Evolutionary conservation across 2,329 filamentous ascomycete species (phyloP).

Genomic region (Tolypocladium amazonense): DNA sequence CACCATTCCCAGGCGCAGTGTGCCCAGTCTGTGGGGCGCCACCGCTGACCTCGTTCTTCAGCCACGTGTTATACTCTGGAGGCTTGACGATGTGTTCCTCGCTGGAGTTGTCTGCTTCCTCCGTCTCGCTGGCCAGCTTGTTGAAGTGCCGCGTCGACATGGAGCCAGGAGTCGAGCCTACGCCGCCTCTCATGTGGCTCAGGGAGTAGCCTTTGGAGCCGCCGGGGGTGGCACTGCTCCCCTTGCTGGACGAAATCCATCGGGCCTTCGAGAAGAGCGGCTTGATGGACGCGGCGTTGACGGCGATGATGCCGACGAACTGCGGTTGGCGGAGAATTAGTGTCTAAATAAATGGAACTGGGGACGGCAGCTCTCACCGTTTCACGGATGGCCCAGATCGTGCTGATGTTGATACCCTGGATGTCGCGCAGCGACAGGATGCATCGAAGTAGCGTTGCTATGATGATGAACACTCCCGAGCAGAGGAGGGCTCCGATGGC

Average conservation of each 20-base stretch:
- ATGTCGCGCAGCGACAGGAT: conserved; percentile 24
- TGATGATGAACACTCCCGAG: conserved; percentile 31
- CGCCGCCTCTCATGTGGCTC: conserved; percentile 12
- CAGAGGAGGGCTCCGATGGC: conserved; percentile 27
- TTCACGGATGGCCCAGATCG: conserved; percentile 32
- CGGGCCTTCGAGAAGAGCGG: conserved; percentile 23
- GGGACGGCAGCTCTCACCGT: conserved; percentile 15
- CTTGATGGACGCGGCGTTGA: conserved; percentile 29
- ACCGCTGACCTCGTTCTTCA: not conserved
- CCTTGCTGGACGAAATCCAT: conserved; percentile 22
- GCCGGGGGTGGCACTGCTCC: conserved; percentile 13
- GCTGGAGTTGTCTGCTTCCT: conserved; percentile 18
- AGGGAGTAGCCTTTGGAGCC: conserved; percentile 7
- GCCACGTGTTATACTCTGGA: not conserved
- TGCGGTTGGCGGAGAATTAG: conserved; percentile 4
- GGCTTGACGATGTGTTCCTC: conserved; percentile 18
- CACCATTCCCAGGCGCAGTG: not conserved
- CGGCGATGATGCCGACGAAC: conserved; percentile 32
- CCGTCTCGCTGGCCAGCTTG: conserved; percentile 7
- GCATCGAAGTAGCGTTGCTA: conserved; percentile 29
- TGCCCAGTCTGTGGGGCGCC: not conserved
- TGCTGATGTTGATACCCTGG: conserved; percentile 24
- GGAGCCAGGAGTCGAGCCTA: not conserved
- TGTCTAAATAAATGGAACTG: not conserved
- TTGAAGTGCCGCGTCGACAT: not conserved